Evolutionary conservation across 2,329 filamentous ascomycete species (phyloP).

Genomic region (Plenodomus lindquistii): DNA sequence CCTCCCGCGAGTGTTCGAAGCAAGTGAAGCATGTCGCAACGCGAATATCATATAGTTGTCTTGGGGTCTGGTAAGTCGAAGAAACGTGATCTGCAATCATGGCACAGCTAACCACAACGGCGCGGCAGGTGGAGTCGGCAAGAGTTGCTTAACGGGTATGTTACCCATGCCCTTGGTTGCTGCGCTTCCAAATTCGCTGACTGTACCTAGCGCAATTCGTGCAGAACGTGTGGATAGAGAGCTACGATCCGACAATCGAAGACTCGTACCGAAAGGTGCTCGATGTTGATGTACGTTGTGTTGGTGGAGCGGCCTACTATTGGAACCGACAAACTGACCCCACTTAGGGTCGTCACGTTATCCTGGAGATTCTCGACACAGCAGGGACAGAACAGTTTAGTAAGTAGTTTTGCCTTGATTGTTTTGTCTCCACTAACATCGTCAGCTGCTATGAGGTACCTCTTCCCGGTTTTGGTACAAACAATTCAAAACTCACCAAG

Average conservation of each 20-base stretch:
- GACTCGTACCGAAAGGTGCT: conserved; percentile 64
- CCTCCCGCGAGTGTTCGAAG: conserved; percentile 13
- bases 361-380: conserved; percentile 89
- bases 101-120: conserved; percentile 29
- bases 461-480: conserved; percentile 15
- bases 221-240: conserved; percentile 91
- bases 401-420: conserved; percentile 52
- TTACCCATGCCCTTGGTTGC: conserved; percentile 4
- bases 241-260: conserved; percentile 66
- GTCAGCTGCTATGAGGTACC: conserved; percentile 42
- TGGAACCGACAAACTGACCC: no score
- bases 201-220: conserved; percentile 74
- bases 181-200: conserved; percentile 15
- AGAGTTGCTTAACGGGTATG: conserved; percentile 87
- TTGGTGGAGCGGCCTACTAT: no score
- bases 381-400: conserved; percentile 93
- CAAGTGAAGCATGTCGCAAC: conserved; percentile 43
- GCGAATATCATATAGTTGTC: conserved; percentile 50
- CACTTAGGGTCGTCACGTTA: conserved; percentile 77
- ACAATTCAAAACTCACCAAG: conserved; percentile 14
- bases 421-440: conserved; percentile 16
- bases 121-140: conserved; percentile 78
- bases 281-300: conserved; percentile 81
- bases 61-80: conserved; percentile 46
- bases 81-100: conserved; percentile 15